phyloP scores from a whole-genome alignment of 306 rosid species.

The Inga oerstediana region DNA sequence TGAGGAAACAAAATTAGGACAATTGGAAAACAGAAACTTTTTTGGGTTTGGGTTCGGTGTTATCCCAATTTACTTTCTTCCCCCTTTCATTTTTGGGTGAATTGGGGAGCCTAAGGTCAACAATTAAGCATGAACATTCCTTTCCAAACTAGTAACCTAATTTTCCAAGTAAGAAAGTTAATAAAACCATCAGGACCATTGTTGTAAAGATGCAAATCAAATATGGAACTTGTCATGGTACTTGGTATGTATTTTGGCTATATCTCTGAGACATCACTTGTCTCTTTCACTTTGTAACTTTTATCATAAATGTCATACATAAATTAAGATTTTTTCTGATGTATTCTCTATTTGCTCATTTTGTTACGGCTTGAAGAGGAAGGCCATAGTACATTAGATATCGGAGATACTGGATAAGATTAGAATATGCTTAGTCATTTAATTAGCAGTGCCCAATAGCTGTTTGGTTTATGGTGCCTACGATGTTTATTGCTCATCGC shows the following conservation, averaged over 20 bases:
- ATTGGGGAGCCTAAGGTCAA: neutral
- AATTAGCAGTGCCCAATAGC: neutral
- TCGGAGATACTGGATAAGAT: constrained; percentile 1
- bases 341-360: constrained; percentile 6
- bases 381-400: neutral
- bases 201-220: neutral
- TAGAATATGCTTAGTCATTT: neutral
- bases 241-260: neutral
- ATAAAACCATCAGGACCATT: neutral
- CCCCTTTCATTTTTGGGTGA: neutral
- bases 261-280: neutral
- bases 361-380: neutral
- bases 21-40: neutral
- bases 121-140: neutral
- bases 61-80: no score
- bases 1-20: neutral
- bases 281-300: neutral
- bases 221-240: neutral
- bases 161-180: neutral
- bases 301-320: neutral
- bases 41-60: neutral
- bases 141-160: neutral
- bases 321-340: neutral
- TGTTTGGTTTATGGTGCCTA: constrained; percentile 11
- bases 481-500: constrained; percentile 11